Conservation (phyloP, 805 yeast species). For the Metschnikowia vanudenii region DNA sequence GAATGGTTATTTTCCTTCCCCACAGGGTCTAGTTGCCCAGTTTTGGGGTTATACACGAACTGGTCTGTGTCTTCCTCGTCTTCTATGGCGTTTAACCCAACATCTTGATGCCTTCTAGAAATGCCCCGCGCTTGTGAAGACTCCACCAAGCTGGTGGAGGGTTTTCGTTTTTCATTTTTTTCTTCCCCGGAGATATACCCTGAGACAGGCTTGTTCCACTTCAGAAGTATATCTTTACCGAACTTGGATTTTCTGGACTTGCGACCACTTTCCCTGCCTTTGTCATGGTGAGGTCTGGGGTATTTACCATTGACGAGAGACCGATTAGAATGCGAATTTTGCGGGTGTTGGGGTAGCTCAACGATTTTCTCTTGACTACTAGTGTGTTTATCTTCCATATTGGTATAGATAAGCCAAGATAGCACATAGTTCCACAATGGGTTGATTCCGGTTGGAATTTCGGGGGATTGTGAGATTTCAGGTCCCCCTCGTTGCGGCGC, state of each 20-base stretch:
- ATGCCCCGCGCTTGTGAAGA: background rate
- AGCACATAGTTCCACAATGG: conserved; percentile 40
- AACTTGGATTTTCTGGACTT: background rate
- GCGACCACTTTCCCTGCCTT: background rate
- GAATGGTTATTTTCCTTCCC: background rate
- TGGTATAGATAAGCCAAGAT: conserved; percentile 34
- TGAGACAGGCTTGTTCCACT: conserved; percentile 31
- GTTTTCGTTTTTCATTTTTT: conserved; percentile 14
- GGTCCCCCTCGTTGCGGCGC: background rate
- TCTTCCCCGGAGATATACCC: conserved; percentile 14
- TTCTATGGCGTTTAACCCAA: background rate
- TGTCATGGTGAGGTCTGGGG: background rate
- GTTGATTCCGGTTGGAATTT: conserved; percentile 2
- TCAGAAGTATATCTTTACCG: conserved; percentile 25
- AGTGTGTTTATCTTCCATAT: background rate
- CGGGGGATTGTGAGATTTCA: background rate
- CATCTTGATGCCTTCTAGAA: background rate
- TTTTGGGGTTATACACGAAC: conserved; percentile 31
- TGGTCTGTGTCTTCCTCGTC: conserved; percentile 20
- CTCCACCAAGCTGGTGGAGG: background rate
- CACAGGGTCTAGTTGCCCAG: conserved; percentile 29
- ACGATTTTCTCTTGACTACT: conserved; percentile 6
- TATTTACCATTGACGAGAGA: background rate
- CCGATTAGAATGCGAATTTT: background rate
- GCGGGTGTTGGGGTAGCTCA: conserved; percentile 3